Percentiles rank a stretch among this genome's conserved stretches.
phyloP scores from a whole-genome alignment of 805 yeast species.

The Jamesozyma lodderae region DNA sequence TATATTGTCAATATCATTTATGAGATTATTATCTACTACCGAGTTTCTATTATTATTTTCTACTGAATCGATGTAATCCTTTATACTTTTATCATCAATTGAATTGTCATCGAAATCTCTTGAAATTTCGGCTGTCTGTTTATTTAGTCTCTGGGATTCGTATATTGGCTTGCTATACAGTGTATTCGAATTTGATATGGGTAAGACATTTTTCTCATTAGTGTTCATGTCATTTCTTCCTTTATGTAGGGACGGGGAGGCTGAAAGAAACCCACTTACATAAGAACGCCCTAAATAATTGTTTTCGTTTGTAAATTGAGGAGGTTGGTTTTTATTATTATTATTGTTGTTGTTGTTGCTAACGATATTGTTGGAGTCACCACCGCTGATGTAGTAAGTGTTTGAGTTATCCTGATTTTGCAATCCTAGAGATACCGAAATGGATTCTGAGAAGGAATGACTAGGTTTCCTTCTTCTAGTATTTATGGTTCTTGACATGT shows the following conservation, averaged over 20 bases:
- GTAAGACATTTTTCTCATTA: constrained; percentile 8
- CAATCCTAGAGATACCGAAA: constrained; percentile 26
- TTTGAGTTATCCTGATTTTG: constrained; percentile 12
- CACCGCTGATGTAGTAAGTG: background rate
- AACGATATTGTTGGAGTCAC: background rate
- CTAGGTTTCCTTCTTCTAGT: constrained; percentile 2
- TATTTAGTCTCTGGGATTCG: constrained; percentile 23
- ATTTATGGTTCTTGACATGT: too few relatives aligned
- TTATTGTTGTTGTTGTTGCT: background rate
- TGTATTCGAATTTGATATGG: constrained; percentile 6
- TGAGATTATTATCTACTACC: constrained; percentile 1
- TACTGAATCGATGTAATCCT: constrained; percentile 9
- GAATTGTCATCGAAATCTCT: constrained; percentile 19
- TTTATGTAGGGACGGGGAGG: constrained; percentile 9
- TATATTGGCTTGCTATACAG: constrained; percentile 16
- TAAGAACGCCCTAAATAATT: constrained; percentile 26
- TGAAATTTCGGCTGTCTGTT: constrained; percentile 29
- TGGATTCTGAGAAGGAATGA: constrained; percentile 21
- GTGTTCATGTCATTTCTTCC: background rate
- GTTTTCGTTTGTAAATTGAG: constrained; percentile 2
- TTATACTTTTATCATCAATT: constrained; percentile 11
- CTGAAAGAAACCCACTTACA: constrained; percentile 21
- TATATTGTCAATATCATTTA: constrained; percentile 1
- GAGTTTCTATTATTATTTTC: constrained; percentile 7
- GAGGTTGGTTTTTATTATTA: background rate